A percentile compares a stretch with the other conserved stretches of the same genome.
Conservation (phyloP, 2,329 filamentous ascomycete species). For the Phialophora macrospora region DNA sequence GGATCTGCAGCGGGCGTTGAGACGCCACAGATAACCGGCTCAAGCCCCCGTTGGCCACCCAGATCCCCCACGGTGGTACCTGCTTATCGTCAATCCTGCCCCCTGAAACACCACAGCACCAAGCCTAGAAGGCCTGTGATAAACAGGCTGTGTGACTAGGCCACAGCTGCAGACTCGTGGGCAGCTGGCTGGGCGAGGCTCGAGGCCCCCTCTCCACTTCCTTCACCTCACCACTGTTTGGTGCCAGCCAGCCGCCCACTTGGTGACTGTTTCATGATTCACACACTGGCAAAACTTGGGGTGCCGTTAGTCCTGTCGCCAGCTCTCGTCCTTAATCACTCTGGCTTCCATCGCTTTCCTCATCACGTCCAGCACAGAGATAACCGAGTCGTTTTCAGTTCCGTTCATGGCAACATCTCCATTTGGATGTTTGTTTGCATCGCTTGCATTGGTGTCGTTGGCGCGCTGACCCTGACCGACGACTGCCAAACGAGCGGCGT, state of each 20-base stretch:
- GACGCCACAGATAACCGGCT: conserved; percentile 18
- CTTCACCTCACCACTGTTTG: conserved; percentile 32
- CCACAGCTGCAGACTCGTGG: neutral
- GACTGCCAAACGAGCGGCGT: conserved; percentile 69
- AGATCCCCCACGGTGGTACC: conserved; percentile 9
- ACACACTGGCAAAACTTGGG: conserved; percentile 30
- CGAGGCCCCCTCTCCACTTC: conserved; percentile 15
- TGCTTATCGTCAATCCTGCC: conserved; percentile 12
- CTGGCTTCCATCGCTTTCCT: conserved; percentile 36
- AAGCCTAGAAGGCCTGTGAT: conserved; percentile 12
- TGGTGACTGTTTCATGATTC: conserved; percentile 35
- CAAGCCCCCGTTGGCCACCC: conserved; percentile 15
- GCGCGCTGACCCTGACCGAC: conserved; percentile 44
- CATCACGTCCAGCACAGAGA: conserved; percentile 31
- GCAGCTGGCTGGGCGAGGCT: neutral
- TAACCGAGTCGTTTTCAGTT: conserved; percentile 20
- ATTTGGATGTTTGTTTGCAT: conserved; percentile 28
- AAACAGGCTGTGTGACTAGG: conserved; percentile 5
- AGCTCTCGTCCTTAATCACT: conserved; percentile 37
- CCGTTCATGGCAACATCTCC: conserved; percentile 35
- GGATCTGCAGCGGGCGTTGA: conserved; percentile 19
- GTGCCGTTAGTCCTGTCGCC: conserved; percentile 33
- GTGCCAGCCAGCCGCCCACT: conserved; percentile 30
- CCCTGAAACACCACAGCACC: conserved; percentile 15
- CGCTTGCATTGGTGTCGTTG: conserved; percentile 28